phyloP scores from a whole-genome alignment of 148 eudicot genomes.

The Beta vulgaris region DNA sequence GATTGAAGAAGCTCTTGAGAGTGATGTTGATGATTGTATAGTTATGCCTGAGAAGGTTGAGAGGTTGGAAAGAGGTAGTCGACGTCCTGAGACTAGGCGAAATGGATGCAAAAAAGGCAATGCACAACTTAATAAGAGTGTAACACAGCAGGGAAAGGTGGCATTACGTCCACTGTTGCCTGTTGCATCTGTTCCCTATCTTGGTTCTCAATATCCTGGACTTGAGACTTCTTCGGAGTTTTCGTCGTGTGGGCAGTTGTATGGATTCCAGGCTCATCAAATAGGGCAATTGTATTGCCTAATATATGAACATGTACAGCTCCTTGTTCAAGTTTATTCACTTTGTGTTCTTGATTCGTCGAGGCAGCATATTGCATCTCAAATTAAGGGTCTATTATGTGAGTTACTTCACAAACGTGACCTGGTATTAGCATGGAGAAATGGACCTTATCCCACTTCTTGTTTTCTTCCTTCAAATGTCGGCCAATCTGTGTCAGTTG shows the following conservation, averaged over 20 bases:
- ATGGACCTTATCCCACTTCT: conserved; percentile 53
- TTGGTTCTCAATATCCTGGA: conserved; percentile 25
- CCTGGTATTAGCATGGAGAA: conserved; percentile 56
- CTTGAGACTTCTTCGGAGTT: conserved; percentile 29
- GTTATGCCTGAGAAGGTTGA: conserved; percentile 28
- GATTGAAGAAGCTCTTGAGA: conserved; percentile 94
- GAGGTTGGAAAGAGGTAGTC: conserved; percentile 38
- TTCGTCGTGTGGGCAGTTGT: conserved; percentile 35
- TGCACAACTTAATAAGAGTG: conserved; percentile 32
- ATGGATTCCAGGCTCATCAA: conserved; percentile 77
- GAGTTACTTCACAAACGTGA: conserved; percentile 64
- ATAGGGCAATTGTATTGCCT: conserved; percentile 76
- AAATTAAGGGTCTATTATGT: conserved; percentile 59
- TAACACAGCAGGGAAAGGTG: conserved; percentile 37
- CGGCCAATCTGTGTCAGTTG: conserved; percentile 42
- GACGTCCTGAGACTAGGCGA: conserved; percentile 79
- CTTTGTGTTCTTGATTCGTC: conserved; percentile 72
- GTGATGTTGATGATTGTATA: conserved; percentile 67
- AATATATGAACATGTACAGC: conserved; percentile 89
- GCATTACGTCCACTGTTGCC: conserved; percentile 65
- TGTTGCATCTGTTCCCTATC: conserved; percentile 46
- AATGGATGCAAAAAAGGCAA: conserved; percentile 50
- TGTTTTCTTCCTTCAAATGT: conserved; percentile 45
- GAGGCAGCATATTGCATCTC: conserved; percentile 63
- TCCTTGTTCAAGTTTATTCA: conserved; percentile 85